A percentile compares a stretch with the other conserved stretches of the same genome.
These are phyloP conservation scores for Periconia sp. DNA, from an alignment of 2,329 filamentous ascomycete genomes.

Conservation along the genomic window DNA sequence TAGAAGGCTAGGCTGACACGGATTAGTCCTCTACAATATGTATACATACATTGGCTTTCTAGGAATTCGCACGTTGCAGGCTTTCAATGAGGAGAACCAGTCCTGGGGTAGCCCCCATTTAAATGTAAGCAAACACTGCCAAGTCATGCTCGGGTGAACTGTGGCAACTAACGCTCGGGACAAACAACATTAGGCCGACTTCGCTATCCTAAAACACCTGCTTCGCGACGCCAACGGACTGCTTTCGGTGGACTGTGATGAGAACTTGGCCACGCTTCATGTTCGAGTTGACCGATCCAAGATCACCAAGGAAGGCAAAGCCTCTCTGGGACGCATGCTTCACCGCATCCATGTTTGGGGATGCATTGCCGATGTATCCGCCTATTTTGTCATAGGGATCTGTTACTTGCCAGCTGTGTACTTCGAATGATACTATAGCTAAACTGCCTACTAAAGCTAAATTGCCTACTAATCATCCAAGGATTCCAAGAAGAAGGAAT, in stretches of 20 bases:
- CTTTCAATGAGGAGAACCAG: conserved; percentile 10
- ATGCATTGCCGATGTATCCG: conserved; percentile 23
- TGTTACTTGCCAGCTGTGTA: too few relatives aligned
- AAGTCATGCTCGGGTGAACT: too few relatives aligned
- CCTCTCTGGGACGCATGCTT: conserved; percentile 15
- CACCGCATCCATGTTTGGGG: conserved; percentile 19
- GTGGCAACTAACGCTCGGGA: background rate
- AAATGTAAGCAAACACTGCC: too few relatives aligned
- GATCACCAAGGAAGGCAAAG: conserved; percentile 13
- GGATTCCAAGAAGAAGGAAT: too few relatives aligned
- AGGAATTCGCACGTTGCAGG: conserved; percentile 14
- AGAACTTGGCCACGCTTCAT: conserved; percentile 1
- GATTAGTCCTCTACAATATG: too few relatives aligned
- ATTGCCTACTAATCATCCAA: too few relatives aligned
- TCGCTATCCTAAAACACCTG: conserved; percentile 21
- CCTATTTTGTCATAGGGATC: too few relatives aligned
- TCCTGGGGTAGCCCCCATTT: too few relatives aligned
- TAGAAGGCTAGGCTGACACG: too few relatives aligned
- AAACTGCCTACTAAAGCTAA: too few relatives aligned
- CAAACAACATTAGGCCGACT: conserved; percentile 14
- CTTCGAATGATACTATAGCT: too few relatives aligned
- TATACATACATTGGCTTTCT: too few relatives aligned
- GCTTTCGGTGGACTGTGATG: conserved; percentile 10
- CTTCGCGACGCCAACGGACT: conserved; percentile 9
- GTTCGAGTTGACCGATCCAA: conserved; percentile 18